Base-by-base conservation (phyloP, 169 alveolate species). In the Eimeria necatrix region DNA sequence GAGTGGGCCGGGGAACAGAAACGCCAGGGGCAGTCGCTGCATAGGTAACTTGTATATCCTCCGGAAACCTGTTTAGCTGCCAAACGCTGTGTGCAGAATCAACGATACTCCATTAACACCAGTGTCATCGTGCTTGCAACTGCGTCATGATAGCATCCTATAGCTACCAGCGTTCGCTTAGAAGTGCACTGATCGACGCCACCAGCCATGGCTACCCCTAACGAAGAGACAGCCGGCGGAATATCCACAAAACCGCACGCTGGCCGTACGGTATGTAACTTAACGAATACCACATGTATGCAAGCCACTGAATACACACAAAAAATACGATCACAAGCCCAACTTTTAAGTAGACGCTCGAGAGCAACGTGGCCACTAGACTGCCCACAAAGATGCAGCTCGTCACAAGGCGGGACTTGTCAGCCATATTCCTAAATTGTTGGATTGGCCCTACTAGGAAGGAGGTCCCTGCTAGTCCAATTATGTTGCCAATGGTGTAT, bases 191-290 rank as follows among this genome's bases (percentile, higher is more conserved):
- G 68, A 18, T 56, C 20, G 68, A 12, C 68, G 20, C 20, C 68
- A 56, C 12, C 22, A 0, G 68, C 68, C 68, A 56, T 74, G 85
- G 41, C 41, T 61, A 1, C 22, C 14, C 59, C n/a, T 32, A 74
- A 59, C 85, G 85, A 14, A 74, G 49, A 48, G 85, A 74, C 61
- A 92, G 8, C 22, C 93, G n/a, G 41, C 93, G 83, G 80, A 78
- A 48, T 26, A 85, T 48, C 95, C 95, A 92, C 85, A 78, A 52
- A 59, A 81, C 64, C 16, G 90, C 51, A 74, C 76, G 92, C 86
- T 80, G 95, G 16, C 95, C 95, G 89, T 92, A 92, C 41, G 95
- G 95, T 41, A 92, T 92, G 76, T 92, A 92, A 86, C 95, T 92
- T 22, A 92, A 86, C 26, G 95, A 92, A 41, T 92, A 92, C 95